phyloP scores from a whole-genome alignment of 345 rosid genomes.

The Populus deltoides region DNA sequence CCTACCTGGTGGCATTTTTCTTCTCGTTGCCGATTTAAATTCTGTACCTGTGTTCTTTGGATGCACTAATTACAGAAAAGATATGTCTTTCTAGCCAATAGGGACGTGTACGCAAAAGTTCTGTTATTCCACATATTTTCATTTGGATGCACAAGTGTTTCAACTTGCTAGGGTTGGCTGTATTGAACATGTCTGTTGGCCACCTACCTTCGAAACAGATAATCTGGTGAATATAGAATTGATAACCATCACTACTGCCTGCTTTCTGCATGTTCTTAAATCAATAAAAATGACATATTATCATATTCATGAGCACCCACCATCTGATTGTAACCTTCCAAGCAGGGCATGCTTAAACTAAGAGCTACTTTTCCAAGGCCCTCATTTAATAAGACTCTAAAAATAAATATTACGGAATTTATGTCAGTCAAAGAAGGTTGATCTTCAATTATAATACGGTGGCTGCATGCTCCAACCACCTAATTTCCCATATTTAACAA shows the following conservation, averaged over 20 bases:
- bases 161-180: background rate
- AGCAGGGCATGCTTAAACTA: no score
- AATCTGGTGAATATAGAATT: background rate
- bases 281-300: background rate
- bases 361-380: no score
- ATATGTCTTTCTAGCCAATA: background rate
- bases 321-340: background rate
- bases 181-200: background rate
- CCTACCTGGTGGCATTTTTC: constrained; percentile 13
- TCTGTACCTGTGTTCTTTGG: background rate
- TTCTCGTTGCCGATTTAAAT: constrained; percentile 13
- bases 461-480: no score
- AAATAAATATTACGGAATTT: no score
- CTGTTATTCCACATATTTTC: background rate
- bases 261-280: background rate
- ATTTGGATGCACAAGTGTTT: background rate
- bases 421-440: no score
- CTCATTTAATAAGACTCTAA: no score
- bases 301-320: no score
- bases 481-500: no score
- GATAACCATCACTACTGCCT: background rate
- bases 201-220: background rate
- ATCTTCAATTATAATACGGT: no score
- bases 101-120: background rate
- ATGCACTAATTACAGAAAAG: background rate